Evolutionary conservation across 495 filamentous ascomycete species (phyloP).

Genomic region (Aspergillus hancockii): DNA sequence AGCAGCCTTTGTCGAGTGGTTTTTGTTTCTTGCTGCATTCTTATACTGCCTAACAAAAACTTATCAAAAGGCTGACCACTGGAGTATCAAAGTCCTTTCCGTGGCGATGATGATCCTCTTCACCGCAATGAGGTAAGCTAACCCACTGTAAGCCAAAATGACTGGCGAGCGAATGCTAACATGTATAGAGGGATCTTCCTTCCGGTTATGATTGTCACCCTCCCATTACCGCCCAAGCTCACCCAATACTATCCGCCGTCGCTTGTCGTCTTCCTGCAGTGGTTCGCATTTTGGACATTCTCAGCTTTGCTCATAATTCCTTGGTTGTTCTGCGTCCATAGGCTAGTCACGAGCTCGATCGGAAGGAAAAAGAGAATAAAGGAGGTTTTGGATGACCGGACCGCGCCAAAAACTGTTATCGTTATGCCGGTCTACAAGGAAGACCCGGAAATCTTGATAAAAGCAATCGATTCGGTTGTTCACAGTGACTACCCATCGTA

Average conservation of each 20-base stretch:
- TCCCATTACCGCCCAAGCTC: constrained; percentile 76
- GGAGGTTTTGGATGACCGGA: constrained; percentile 76
- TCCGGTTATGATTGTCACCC: constrained; percentile 91
- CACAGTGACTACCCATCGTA: constrained; percentile 92
- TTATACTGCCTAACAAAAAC: constrained; percentile 89
- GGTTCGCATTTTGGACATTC: constrained; percentile 98
- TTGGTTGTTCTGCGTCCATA: constrained; percentile 91
- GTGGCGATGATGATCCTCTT: constrained; percentile 75
- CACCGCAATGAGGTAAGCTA: constrained; percentile 66
- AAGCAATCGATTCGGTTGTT: constrained; percentile 89
- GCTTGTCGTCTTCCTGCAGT: constrained; percentile 75
- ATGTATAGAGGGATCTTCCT: constrained; percentile 75
- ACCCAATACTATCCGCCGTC: constrained; percentile 65
- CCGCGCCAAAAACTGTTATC: constrained; percentile 92
- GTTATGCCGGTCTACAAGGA: constrained; percentile 99
- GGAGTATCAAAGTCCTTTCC: constrained; percentile 75
- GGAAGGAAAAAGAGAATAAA: constrained; percentile 82
- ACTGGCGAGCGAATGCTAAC: not conserved
- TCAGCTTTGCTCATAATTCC: constrained; percentile 80
- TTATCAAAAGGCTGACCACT: constrained; percentile 85
- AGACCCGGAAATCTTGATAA: constrained; percentile 78
- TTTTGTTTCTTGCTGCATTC: constrained; percentile 90
- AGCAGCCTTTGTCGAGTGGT: constrained; percentile 88
- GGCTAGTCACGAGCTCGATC: constrained; percentile 81
- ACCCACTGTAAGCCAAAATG: not conserved